Percentiles rank a stretch among this genome's conserved stretches.
Conservation (phyloP, 2,329 filamentous ascomycete species). For the Alternaria sp. region DNA sequence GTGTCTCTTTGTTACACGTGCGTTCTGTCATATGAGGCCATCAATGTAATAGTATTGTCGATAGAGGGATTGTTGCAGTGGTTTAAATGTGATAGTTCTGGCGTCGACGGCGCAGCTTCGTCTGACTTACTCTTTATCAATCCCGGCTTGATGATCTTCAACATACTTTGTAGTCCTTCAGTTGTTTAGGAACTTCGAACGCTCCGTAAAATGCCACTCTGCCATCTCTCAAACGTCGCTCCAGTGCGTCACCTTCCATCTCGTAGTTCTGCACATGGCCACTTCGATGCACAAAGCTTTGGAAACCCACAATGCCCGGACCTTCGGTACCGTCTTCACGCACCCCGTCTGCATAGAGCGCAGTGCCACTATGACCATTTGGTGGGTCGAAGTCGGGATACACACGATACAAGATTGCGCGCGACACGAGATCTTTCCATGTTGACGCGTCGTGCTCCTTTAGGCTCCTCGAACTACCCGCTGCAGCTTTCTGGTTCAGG, state of each 20-base stretch:
- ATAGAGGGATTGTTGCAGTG: no score
- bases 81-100: no score
- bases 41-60: no score
- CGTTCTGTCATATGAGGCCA: no score
- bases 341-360: neutral
- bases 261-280: neutral
- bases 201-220: neutral
- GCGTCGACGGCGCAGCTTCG: no score
- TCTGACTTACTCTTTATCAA: no score
- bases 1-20: no score
- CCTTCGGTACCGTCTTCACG: neutral
- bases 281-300: neutral
- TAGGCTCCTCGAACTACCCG: rapidly evolving
- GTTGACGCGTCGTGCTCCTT: rapidly evolving
- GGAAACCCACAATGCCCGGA: neutral
- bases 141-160: no score
- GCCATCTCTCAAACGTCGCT: rapidly evolving
- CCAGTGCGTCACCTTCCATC: neutral
- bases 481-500: neutral
- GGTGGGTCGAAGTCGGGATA: neutral
- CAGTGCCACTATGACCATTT: rapidly evolving
- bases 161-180: no score
- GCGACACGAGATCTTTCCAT: neutral
- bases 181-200: no score
- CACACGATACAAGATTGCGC: neutral